phyloP scores from a whole-genome alignment of 805 yeast species.

The Candida patagonica region DNA sequence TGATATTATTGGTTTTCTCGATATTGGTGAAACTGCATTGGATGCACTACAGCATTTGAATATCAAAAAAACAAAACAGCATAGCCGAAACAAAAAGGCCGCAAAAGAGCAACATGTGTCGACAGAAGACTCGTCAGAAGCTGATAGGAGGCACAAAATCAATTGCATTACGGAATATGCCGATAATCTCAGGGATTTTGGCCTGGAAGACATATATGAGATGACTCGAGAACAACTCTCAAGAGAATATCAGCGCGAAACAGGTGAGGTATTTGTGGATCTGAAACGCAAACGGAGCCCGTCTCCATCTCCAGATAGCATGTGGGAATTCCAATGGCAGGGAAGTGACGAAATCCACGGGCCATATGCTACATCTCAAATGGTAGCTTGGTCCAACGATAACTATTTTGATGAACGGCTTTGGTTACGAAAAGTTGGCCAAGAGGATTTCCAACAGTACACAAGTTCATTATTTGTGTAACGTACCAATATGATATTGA shows the following conservation, averaged over 20 bases:
- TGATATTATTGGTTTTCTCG: slow-evolving; percentile 35
- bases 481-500: neutral
- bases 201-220: slow-evolving; percentile 41
- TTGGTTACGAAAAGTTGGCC: slow-evolving; percentile 29
- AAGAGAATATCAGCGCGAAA: slow-evolving; percentile 34
- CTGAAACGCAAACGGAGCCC: slow-evolving; percentile 20
- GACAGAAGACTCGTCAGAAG: slow-evolving; percentile 15
- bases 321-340: slow-evolving; percentile 44
- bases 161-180: slow-evolving; percentile 39
- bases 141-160: slow-evolving; percentile 24
- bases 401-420: slow-evolving; percentile 41
- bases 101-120: slow-evolving; percentile 7
- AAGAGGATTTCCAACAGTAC: slow-evolving; percentile 4
- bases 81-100: slow-evolving; percentile 11
- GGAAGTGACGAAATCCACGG: slow-evolving; percentile 39
- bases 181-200: slow-evolving; percentile 37
- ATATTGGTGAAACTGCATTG: slow-evolving; percentile 52
- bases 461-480: neutral
- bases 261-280: slow-evolving; percentile 32
- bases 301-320: slow-evolving; percentile 19
- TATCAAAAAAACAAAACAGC: slow-evolving; percentile 20
- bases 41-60: slow-evolving; percentile 43
- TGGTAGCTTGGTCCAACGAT: slow-evolving; percentile 38
- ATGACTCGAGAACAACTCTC: slow-evolving; percentile 46
- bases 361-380: slow-evolving; percentile 40